phyloP scores from a whole-genome alignment of 257 asterid genomes.

The Striga asiatica region DNA sequence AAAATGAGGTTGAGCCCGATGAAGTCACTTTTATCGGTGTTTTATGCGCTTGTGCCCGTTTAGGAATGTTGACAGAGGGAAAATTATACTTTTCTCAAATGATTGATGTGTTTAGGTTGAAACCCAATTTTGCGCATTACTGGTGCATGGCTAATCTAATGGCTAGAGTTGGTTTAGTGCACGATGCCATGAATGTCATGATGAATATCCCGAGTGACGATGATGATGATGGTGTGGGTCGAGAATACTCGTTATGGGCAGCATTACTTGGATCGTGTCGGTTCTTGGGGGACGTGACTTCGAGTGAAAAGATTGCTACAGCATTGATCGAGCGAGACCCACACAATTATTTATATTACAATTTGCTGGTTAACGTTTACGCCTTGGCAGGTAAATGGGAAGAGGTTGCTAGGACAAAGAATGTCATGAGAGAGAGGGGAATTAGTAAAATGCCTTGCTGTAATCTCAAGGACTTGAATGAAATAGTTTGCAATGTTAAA shows the following conservation, averaged over 20 bases:
- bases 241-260: constrained; percentile 40
- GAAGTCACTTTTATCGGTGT: constrained; percentile 61
- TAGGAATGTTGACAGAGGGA: constrained; percentile 36
- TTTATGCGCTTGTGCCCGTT: constrained; percentile 61
- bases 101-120: constrained; percentile 29
- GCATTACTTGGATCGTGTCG: constrained; percentile 46
- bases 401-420: constrained; percentile 43
- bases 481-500: constrained; percentile 29
- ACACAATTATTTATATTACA: constrained; percentile 30
- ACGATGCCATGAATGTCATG: constrained; percentile 46
- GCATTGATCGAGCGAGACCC: constrained; percentile 52
- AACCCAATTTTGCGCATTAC: constrained; percentile 53
- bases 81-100: constrained; percentile 32
- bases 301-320: constrained; percentile 44
- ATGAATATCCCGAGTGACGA: constrained; percentile 29
- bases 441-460: constrained; percentile 31
- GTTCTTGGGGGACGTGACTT: constrained; percentile 31
- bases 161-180: constrained; percentile 38
- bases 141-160: constrained; percentile 73
- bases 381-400: constrained; percentile 66
- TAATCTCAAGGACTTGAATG: constrained; percentile 49
- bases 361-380: constrained; percentile 50
- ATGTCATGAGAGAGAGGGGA: constrained; percentile 47
- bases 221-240: constrained; percentile 23
- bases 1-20: constrained; percentile 29